Conservation (phyloP, 2,329 filamentous ascomycete genomes). For the Cryphonectria parasitica region DNA sequence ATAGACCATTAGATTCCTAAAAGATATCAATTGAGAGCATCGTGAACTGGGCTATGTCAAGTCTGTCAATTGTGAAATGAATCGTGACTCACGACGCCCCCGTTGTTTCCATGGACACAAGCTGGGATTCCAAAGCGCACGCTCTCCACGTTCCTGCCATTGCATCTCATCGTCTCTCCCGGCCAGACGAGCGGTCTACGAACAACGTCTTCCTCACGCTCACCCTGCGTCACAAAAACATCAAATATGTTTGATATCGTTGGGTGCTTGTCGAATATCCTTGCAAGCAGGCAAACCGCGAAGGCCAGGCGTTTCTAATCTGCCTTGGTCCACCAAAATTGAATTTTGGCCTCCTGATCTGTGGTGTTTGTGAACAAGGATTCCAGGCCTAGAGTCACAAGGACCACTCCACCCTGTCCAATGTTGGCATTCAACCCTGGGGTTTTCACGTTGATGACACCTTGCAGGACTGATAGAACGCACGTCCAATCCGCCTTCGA, state of each 20-base stretch:
- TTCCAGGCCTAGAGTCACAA: background rate
- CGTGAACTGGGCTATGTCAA: background rate
- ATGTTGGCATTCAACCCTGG: slow-evolving; percentile 10
- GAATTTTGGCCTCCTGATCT: slow-evolving; percentile 13
- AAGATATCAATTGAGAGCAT: background rate
- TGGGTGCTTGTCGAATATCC: background rate
- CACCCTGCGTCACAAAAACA: background rate
- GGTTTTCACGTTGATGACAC: slow-evolving; percentile 1
- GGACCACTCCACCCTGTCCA: slow-evolving; percentile 13
- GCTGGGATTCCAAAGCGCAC: background rate
- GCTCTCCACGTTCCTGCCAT: background rate
- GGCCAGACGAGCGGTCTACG: background rate
- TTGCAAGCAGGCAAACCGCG: background rate
- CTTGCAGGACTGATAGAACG: slow-evolving; percentile 2
- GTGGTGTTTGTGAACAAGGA: slow-evolving; percentile 11
- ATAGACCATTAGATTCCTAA: background rate
- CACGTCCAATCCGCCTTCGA: slow-evolving; percentile 4
- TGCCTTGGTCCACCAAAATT: slow-evolving; percentile 15
- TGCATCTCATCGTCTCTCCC: background rate
- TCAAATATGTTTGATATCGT: background rate
- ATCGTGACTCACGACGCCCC: background rate
- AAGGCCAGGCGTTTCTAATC: background rate
- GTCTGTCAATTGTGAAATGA: background rate
- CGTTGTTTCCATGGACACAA: background rate
- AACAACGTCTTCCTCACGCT: background rate